Conservation (phyloP, 805 yeast species). For the Cyberlindnera meyerae region DNA sequence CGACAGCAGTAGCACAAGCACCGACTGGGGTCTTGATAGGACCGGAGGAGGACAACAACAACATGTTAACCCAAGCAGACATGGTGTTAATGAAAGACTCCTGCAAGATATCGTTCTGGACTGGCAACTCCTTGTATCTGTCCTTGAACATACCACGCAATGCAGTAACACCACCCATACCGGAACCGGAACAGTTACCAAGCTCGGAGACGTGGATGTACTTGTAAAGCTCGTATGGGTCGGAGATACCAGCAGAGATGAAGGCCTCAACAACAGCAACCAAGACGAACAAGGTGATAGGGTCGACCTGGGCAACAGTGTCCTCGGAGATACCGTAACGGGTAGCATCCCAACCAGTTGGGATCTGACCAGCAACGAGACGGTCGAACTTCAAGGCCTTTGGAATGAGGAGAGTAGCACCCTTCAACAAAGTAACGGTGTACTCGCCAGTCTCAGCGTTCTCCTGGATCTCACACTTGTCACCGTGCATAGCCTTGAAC, state of each 20-base stretch:
- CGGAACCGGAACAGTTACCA: slow-evolving; percentile 99
- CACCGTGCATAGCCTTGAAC: slow-evolving; percentile 91
- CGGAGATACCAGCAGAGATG: slow-evolving; percentile 90
- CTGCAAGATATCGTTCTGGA: slow-evolving; percentile 94
- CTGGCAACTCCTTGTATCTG: slow-evolving; percentile 87
- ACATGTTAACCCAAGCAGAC: slow-evolving; percentile 99
- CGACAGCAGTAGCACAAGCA: slow-evolving; percentile 99
- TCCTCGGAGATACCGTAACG: slow-evolving; percentile 95
- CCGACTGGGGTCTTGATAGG: slow-evolving; percentile 99
- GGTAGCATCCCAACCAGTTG: slow-evolving; percentile 97
- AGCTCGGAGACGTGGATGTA: slow-evolving; percentile 97
- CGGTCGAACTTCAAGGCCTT: slow-evolving; percentile 67
- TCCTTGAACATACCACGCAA: slow-evolving; percentile 97
- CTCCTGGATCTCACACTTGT: slow-evolving; percentile 85
- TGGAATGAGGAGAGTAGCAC: slow-evolving; percentile 87
- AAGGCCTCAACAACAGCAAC: slow-evolving; percentile 96
- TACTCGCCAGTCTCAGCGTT: slow-evolving; percentile 87
- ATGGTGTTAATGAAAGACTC: slow-evolving; percentile 98
- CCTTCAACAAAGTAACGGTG: slow-evolving; percentile 85
- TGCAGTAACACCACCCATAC: slow-evolving; percentile 99
- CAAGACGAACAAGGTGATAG: slow-evolving; percentile 85
- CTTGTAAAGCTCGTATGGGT: slow-evolving; percentile 97
- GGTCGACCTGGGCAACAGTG: slow-evolving; percentile 90
- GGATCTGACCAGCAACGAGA: slow-evolving; percentile 76
- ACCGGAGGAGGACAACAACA: slow-evolving; percentile 93